These are phyloP conservation scores for Penicillium longicatenatum DNA, from an alignment of 495 filamentous ascomycete genomes.

Conservation along the genomic window DNA sequence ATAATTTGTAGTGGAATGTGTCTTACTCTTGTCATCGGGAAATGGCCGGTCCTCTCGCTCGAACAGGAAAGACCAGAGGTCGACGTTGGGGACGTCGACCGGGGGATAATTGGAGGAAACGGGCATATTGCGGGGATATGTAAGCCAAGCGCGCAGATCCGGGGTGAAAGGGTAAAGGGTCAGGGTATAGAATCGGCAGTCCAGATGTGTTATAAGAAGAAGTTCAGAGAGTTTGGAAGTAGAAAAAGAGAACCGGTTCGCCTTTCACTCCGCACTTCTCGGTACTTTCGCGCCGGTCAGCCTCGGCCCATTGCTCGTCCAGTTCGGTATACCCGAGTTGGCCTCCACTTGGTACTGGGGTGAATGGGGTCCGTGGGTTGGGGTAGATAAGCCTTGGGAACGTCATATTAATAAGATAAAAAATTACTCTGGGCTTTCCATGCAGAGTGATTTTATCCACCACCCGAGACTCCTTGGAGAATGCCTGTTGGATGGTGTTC, in stretches of 20 bases:
- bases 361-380: not conserved
- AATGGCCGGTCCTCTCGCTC: constrained; percentile 69
- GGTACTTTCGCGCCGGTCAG: constrained; percentile 13
- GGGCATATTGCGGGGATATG: constrained; percentile 40
- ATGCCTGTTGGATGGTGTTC: no score
- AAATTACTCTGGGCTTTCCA: no score
- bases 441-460: no score
- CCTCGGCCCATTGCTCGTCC: constrained; percentile 19
- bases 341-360: not conserved
- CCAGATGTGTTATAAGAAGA: constrained; percentile 1
- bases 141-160: constrained; percentile 18
- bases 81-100: constrained; percentile 47
- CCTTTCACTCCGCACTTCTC: constrained; percentile 19
- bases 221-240: not conserved
- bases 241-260: not conserved
- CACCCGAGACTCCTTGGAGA: no score
- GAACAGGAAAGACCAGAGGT: constrained; percentile 79
- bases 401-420: not conserved
- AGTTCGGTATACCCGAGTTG: constrained; percentile 1
- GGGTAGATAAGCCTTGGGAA: not conserved
- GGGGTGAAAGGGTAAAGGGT: constrained; percentile 6
- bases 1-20: not conserved
- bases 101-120: constrained; percentile 41
- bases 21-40: constrained; percentile 56
- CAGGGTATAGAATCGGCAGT: not conserved